A percentile compares a stretch with the other conserved stretches of the same genome.
phyloP scores from a whole-genome alignment of 495 filamentous ascomycete genomes.

The Aspergillus incahuasiensis region DNA sequence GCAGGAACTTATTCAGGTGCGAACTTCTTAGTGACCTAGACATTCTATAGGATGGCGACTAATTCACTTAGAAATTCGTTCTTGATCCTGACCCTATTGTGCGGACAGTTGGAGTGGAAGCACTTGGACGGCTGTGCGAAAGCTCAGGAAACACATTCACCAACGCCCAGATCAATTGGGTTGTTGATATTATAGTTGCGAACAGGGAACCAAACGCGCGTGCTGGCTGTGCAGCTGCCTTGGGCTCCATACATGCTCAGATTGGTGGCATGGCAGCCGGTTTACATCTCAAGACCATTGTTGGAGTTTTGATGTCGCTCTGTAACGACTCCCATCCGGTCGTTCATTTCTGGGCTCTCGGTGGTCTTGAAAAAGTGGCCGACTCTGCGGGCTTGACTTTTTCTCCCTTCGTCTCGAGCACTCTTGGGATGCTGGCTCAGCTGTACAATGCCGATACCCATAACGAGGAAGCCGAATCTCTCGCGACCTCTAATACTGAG shows the following conservation, averaged over 20 bases:
- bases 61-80: slow-evolving; percentile 56
- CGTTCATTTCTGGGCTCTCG: slow-evolving; percentile 94
- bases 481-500: slow-evolving; percentile 84
- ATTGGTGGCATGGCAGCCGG: slow-evolving; percentile 97
- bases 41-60: neutral
- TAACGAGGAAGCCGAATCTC: slow-evolving; percentile 71
- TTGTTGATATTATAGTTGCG: slow-evolving; percentile 89
- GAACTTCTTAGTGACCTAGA: slow-evolving; percentile 4
- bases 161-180: slow-evolving; percentile 77
- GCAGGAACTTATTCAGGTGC: slow-evolving; percentile 72
- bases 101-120: slow-evolving; percentile 78
- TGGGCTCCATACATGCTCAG: slow-evolving; percentile 90
- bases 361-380: slow-evolving; percentile 79
- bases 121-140: slow-evolving; percentile 85
- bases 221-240: slow-evolving; percentile 87
- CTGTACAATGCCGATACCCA: slow-evolving; percentile 89
- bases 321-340: slow-evolving; percentile 94
- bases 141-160: slow-evolving; percentile 85
- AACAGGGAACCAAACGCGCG: slow-evolving; percentile 91
- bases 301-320: slow-evolving; percentile 90
- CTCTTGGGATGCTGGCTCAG: slow-evolving; percentile 87
- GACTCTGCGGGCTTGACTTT: slow-evolving; percentile 92
- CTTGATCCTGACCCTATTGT: slow-evolving; percentile 79
- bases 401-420: slow-evolving; percentile 81
- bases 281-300: slow-evolving; percentile 93